Percentiles rank a stretch among this genome's conserved stretches.
phyloP scores from a whole-genome alignment of 2,329 filamentous ascomycete genomes.

The Phialocephala subalpina region DNA sequence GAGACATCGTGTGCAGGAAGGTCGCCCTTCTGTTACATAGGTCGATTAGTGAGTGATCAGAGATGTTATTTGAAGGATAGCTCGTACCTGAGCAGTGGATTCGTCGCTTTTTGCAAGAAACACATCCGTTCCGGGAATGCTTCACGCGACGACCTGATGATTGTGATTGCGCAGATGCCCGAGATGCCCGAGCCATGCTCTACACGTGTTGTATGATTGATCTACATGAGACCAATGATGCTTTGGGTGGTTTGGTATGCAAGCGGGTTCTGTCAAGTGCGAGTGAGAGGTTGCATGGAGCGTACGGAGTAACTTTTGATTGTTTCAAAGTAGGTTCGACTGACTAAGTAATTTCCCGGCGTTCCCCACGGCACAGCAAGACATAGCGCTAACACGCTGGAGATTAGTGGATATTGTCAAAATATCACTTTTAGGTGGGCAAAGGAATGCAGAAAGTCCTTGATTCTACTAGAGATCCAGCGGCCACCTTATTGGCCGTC shows the following conservation, averaged over 20 bases:
- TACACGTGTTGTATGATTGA: not conserved
- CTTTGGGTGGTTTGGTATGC: no score
- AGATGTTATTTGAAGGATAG: no score
- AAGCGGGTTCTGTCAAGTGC: no score
- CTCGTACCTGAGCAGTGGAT: conserved; percentile 24
- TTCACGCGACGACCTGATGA: conserved; percentile 22
- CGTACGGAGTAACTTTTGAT: no score
- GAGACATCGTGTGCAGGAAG: conserved; percentile 19
- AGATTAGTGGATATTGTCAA: no score
- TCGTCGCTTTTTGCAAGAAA: conserved; percentile 21
- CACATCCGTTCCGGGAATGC: conserved; percentile 23
- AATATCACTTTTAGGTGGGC: no score
- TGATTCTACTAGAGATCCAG: no score
- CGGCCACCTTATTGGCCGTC: no score
- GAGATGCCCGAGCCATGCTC: conserved; percentile 1
- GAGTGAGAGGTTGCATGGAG: no score
- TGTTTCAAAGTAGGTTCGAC: no score
- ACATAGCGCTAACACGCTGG: not conserved
- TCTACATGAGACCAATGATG: not conserved
- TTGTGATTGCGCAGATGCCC: conserved; percentile 6
- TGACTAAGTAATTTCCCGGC: not conserved
- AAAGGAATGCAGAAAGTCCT: no score
- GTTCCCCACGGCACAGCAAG: not conserved
- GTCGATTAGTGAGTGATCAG: not conserved
- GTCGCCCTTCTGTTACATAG: conserved; percentile 19